phyloP scores from a whole-genome alignment of 2,329 filamentous ascomycete species.

The Xylaria sp. region DNA sequence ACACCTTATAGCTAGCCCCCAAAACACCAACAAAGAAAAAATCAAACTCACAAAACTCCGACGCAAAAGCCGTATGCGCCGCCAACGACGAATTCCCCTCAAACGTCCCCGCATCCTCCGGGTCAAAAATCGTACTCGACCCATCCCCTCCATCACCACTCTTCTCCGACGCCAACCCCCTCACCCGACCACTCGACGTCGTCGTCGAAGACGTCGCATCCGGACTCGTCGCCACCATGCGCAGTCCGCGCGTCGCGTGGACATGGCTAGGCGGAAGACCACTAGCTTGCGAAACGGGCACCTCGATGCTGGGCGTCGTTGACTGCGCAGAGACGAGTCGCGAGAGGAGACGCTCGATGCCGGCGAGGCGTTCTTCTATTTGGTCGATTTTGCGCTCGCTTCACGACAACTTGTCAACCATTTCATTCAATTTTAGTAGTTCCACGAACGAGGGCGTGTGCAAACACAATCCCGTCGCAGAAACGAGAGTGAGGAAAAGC shows the following conservation, averaged over 20 bases:
- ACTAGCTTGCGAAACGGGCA: background rate
- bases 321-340: constrained; percentile 25
- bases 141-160: constrained; percentile 26
- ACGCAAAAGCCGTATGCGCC: constrained; percentile 44
- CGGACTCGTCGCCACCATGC: background rate
- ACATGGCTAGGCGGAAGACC: background rate
- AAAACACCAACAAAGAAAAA: too few species aligned
- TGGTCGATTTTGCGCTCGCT: constrained; percentile 47
- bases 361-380: constrained; percentile 36
- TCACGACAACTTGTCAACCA: too few species aligned
- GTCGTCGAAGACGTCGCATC: constrained; percentile 5
- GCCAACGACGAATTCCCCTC: constrained; percentile 43
- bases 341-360: constrained; percentile 36
- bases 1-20: too few species aligned
- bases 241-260: constrained; percentile 1
- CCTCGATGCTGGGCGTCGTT: background rate
- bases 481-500: background rate
- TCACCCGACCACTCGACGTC: constrained; percentile 22
- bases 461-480: too few species aligned
- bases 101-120: constrained; percentile 44
- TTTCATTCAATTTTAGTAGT: too few species aligned
- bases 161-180: constrained; percentile 29
- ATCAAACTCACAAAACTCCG: constrained; percentile 33
- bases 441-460: too few species aligned
- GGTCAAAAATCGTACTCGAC: constrained; percentile 43